Evolutionary conservation across 2,329 filamentous ascomycete species (phyloP), one percentile per base, ranked within the genome.

Genomic region (Ophiostoma perfectum): DNA sequence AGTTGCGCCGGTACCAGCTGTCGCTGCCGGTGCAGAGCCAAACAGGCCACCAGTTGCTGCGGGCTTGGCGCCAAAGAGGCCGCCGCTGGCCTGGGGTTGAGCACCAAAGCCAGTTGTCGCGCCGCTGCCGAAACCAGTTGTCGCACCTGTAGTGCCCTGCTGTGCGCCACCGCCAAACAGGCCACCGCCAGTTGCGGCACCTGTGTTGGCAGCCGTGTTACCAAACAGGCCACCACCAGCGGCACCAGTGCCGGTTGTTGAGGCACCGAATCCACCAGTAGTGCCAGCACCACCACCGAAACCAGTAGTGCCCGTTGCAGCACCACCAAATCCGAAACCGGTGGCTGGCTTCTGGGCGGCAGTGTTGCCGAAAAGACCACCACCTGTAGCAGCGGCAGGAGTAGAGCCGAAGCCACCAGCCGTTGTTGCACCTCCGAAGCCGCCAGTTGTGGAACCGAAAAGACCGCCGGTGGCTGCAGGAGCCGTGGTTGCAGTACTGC

Each of bases 21-120:
- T 75, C 45, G 76, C 72, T 64, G 76, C 73, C n/a, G 80, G 79
- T 70, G 82, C 80, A 65, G 76, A 75, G 16, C 78, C 77, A 65
- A 83, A 84, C 1, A 83, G 74, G 11, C 78, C 78, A 9, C 78
- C 78, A 6, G 49, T 45, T 0, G 47, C 41, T n/a, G 45, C 65
- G n/a, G 64, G 64, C 64, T 66, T 66, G 14, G 72, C 67, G 2
- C 66, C 66, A 47, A 67, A 66, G 36, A 66, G 65, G 14, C 64
- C 64, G 14, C 64, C 64, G 16, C 12, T 11, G 18, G 63, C 38
- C 27, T 49, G 44, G 27, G 63, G 41, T 42, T 45, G 41, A 3
- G n/a, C 7, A 12, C 65, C 65, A 60, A 66, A 66, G 1, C 38
- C 65, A 38, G 38, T 66, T 9, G 38, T 42, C 4, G 49, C 38